phyloP scores from a whole-genome alignment of 83 land plant genomes.

The Picea abies region DNA sequence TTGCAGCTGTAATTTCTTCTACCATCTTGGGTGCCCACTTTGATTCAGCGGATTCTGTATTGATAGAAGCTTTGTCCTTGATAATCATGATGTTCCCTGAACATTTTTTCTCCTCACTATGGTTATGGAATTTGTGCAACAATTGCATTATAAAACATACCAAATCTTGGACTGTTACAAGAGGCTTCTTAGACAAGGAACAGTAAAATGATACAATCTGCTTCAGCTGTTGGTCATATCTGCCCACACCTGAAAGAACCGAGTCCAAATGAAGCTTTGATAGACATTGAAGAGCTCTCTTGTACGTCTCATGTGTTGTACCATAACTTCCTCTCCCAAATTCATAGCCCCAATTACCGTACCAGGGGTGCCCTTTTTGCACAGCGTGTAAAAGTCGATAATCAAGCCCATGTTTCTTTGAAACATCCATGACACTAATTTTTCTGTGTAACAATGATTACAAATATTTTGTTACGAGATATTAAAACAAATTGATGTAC shows the following conservation, averaged over 20 bases:
- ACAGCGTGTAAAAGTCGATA: slow-evolving; percentile 65
- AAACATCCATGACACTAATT: slow-evolving; percentile 76
- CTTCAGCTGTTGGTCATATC: slow-evolving; percentile 32
- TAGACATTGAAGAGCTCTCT: slow-evolving; percentile 48
- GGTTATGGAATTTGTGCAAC: slow-evolving; percentile 29
- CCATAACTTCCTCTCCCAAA: slow-evolving; percentile 75
- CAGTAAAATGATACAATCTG: slow-evolving; percentile 40
- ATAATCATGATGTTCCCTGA: slow-evolving; percentile 4
- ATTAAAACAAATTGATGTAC: too few relatives aligned
- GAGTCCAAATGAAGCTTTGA: slow-evolving; percentile 45
- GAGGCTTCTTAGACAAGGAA: slow-evolving; percentile 41
- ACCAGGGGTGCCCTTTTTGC: slow-evolving; percentile 66
- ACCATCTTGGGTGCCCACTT: slow-evolving; percentile 40
- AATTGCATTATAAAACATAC: slow-evolving; percentile 42
- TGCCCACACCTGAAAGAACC: slow-evolving; percentile 32
- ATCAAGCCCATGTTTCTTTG: slow-evolving; percentile 74
- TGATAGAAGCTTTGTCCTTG: neutral
- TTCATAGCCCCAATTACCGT: slow-evolving; percentile 75
- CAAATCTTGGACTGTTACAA: slow-evolving; percentile 52
- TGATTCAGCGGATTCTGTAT: neutral
- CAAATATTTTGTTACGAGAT: neutral
- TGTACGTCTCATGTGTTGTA: slow-evolving; percentile 46
- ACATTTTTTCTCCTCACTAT: neutral
- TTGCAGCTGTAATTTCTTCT: slow-evolving; percentile 31
- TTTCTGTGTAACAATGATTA: slow-evolving; percentile 42